A percentile compares a stretch with the other conserved stretches of the same genome.
phyloP scores from a whole-genome alignment of 1,284 basidiomycete genomes.

The Fomitiporia mediterranea region DNA sequence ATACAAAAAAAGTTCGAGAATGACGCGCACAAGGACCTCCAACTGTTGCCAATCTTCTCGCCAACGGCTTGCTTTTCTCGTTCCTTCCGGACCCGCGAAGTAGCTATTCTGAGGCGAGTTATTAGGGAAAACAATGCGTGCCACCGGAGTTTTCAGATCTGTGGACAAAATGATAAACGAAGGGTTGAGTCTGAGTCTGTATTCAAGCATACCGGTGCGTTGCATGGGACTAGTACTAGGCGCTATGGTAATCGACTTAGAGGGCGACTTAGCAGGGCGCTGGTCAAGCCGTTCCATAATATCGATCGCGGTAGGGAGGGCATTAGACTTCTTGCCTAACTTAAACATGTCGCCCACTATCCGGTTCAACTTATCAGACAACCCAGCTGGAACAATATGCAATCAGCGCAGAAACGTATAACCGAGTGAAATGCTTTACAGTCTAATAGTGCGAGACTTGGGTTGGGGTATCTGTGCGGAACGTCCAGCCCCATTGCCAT shows the following conservation, averaged over 20 bases:
- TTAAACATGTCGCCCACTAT: conserved; percentile 54
- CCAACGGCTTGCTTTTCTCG: conserved; percentile 65
- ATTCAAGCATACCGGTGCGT: neutral
- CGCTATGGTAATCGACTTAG: conserved; percentile 6
- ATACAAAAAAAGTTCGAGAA: neutral
- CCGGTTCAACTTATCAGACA: conserved; percentile 36
- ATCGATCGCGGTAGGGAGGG: neutral
- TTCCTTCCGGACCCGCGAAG: conserved; percentile 39
- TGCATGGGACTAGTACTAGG: conserved; percentile 8
- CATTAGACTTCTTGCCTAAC: conserved; percentile 39
- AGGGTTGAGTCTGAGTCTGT: too few species aligned
- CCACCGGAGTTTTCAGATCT: conserved; percentile 46
- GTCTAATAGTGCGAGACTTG: conserved; percentile 29
- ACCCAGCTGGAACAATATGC: neutral
- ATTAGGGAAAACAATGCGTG: conserved; percentile 30
- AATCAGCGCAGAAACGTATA: neutral
- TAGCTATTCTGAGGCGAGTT: conserved; percentile 62
- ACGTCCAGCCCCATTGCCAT: conserved; percentile 73
- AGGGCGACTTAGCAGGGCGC: neutral
- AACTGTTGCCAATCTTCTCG: conserved; percentile 84
- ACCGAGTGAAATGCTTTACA: too few species aligned
- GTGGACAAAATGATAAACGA: too few species aligned
- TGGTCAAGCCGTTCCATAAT: conserved; percentile 4
- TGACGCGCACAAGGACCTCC: conserved; percentile 57
- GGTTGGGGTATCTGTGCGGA: conserved; percentile 39